Evolutionary conservation across 768 basidiomycete genomes (phyloP).

Genomic region (Serendipita sp.): DNA sequence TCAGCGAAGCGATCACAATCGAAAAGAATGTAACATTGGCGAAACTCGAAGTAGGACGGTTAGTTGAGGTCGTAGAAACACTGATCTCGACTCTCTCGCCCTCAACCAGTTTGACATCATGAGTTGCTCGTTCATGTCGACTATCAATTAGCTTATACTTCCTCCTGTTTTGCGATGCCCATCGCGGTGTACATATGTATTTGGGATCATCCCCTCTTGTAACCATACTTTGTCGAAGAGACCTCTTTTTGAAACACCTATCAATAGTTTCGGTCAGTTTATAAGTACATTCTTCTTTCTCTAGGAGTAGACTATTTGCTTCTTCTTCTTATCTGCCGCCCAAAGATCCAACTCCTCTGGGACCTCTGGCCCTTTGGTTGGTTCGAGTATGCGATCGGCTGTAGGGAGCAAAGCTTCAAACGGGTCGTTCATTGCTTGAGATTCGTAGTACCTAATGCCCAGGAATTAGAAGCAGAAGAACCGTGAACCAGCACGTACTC

Average conservation of each 20-base stretch:
- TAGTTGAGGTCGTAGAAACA: slow-evolving; percentile 37
- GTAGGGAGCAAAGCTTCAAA: background rate
- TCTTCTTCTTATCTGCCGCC: slow-evolving; percentile 2
- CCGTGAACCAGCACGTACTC: background rate
- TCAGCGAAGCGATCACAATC: slow-evolving; percentile 60
- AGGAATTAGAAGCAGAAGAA: background rate
- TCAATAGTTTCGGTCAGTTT: too few relatives aligned
- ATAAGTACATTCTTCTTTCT: too few relatives aligned
- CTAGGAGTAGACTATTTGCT: background rate
- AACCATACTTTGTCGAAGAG: too few relatives aligned
- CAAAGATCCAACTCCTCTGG: background rate
- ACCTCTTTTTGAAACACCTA: too few relatives aligned
- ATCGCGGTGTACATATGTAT: too few relatives aligned
- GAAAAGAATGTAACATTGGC: slow-evolving; percentile 51
- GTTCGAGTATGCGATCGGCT: background rate
- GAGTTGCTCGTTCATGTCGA: too few relatives aligned
- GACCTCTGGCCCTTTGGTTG: background rate
- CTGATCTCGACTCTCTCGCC: slow-evolving; percentile 18
- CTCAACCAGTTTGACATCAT: too few relatives aligned
- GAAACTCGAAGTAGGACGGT: slow-evolving; percentile 40
- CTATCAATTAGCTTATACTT: too few relatives aligned
- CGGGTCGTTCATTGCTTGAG: background rate
- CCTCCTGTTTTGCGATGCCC: too few relatives aligned
- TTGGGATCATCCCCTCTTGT: too few relatives aligned
- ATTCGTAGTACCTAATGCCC: background rate